Evolutionary conservation across 345 rosid genomes (phyloP).

Genomic region (Corchorus olitorius): DNA sequence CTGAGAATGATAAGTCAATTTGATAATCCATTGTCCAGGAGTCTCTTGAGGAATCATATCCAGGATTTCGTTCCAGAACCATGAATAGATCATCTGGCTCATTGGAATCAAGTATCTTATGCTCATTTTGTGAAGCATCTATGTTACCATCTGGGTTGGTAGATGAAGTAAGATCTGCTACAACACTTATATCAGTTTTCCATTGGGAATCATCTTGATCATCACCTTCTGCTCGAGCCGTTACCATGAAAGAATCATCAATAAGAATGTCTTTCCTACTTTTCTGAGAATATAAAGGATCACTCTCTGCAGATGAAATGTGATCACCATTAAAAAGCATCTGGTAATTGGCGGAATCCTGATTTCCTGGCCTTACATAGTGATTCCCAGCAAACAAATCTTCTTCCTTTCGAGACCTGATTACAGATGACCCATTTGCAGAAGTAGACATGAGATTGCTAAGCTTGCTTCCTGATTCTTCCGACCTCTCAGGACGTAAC

Average conservation of each 20-base stretch:
- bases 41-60: constrained; percentile 33
- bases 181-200: constrained; percentile 72
- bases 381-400: constrained; percentile 56
- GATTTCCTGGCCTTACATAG: constrained; percentile 35
- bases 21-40: constrained; percentile 56
- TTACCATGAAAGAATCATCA: constrained; percentile 86
- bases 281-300: constrained; percentile 30
- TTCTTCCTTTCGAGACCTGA: constrained; percentile 58
- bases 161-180: constrained; percentile 47
- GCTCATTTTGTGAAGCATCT: constrained; percentile 34
- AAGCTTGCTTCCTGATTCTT: constrained; percentile 39
- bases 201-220: constrained; percentile 52
- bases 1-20: constrained; percentile 53
- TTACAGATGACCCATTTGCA: constrained; percentile 38
- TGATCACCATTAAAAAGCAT: constrained; percentile 42
- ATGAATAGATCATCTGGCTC: constrained; percentile 69
- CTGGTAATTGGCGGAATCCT: constrained; percentile 32
- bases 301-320: constrained; percentile 29
- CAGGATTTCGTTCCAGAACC: constrained; percentile 61
- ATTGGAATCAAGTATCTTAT: constrained; percentile 26
- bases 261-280: constrained; percentile 37
- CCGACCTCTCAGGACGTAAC: constrained; percentile 46
- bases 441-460: constrained; percentile 33
- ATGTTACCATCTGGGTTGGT: constrained; percentile 4
- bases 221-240: constrained; percentile 37